Base-by-base conservation (phyloP, 106 monocot genomes). In the Platanthera guangdongensis region DNA sequence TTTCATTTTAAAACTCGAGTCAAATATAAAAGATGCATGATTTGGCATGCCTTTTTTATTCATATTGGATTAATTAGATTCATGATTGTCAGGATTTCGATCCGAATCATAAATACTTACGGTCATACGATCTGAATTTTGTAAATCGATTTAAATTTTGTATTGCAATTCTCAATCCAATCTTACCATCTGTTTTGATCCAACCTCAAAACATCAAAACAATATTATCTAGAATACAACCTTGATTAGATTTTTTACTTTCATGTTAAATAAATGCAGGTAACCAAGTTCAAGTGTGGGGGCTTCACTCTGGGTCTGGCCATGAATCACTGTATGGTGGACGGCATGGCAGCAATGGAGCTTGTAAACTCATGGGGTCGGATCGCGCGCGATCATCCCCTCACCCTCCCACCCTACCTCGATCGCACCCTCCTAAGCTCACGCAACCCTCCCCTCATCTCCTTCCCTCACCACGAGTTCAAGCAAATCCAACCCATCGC, bases 281-380 rank as follows among this genome's bases (percentile, higher is more conserved):
- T 94, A 0, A 94, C 94, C 2, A 89, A 76, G 62, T 91, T 94
- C 89, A 89, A 78, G 52, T 94, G 94, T 47, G 94, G 94, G 3
- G 87, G 91, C 0, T 91, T 94, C 89, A 72, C 83, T 45, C 85
- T 94, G 0, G 94, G 94, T 4, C 84, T 94, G 0, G 78, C 82
- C 49, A 87, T 94, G 91, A 91, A 94, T 85, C 94, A 94, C 83
- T 94, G 91, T 85, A 94, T 94, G 89, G 89, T 94, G 47, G 91
- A 94, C 57, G 91, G 91, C 10, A 51, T 94, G 13, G 88, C 80
- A 3, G 94, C 94, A 19, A 89, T 91, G 94, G 91, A 94, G 74
- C 91, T 94, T 67, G 89, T 94, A 52, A 87, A 85, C 87, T 87
- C 94, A 13, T 94, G 94, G 94, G 94, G 82, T 5, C 87, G 89